Evolutionary conservation across 371 early-diverging fungal genomes (phyloP).

Genomic region (Basidiobolus meristosporus): DNA sequence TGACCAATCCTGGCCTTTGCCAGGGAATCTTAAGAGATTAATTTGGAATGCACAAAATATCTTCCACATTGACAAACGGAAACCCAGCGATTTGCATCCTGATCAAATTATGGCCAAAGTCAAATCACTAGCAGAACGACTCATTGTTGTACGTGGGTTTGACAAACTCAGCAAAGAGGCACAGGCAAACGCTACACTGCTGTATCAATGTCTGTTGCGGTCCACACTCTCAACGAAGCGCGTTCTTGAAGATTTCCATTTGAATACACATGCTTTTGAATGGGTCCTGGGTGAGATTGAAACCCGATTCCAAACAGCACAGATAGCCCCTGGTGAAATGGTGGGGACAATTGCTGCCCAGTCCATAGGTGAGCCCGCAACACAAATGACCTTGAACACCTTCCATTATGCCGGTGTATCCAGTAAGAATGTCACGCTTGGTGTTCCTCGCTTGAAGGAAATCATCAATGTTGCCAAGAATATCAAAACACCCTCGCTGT

Average conservation of each 20-base stretch:
- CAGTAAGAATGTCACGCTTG: constrained; percentile 92
- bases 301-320: constrained; percentile 70
- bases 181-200: constrained; percentile 76
- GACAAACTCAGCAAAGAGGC: constrained; percentile 74
- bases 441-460: constrained; percentile 99
- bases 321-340: constrained; percentile 98
- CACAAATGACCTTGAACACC: constrained; percentile 99
- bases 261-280: constrained; percentile 77
- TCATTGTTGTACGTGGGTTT: constrained; percentile 73
- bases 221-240: constrained; percentile 66
- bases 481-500: constrained; percentile 94
- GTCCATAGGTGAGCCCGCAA: constrained; percentile 99
- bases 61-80: constrained; percentile 64
- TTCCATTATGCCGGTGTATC: constrained; percentile 99
- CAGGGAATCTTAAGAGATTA: constrained; percentile 76
- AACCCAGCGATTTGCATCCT: constrained; percentile 78
- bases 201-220: constrained; percentile 76
- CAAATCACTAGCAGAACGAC: constrained; percentile 36
- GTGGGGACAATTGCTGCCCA: constrained; percentile 99
- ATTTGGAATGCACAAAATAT: constrained; percentile 82
- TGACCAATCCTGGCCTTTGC: constrained; percentile 69
- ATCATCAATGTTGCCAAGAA: constrained; percentile 97
- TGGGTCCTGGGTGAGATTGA: constrained; percentile 92
- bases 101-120: constrained; percentile 56
- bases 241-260: constrained; percentile 79